Conservation (phyloP, 177 flowering plant genomes). For the Tripterygium wilfordii region DNA sequence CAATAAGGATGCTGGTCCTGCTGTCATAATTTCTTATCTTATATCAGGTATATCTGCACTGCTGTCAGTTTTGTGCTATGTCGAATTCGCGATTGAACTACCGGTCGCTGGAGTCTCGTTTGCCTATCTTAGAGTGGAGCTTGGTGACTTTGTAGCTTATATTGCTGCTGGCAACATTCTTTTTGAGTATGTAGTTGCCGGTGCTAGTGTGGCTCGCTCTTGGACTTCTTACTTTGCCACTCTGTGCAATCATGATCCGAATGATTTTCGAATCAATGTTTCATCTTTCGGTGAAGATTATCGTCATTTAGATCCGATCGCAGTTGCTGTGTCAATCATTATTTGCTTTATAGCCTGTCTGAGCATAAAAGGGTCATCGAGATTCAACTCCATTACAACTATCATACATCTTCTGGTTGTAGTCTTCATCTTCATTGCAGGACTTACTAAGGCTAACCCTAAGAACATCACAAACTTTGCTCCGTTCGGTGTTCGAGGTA, state of each 20-base stretch:
- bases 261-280: slow-evolving; percentile 29
- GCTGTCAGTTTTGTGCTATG: slow-evolving; percentile 56
- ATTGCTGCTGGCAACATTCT: slow-evolving; percentile 71
- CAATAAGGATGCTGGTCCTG: slow-evolving; percentile 33
- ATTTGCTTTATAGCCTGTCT: slow-evolving; percentile 28
- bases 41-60: slow-evolving; percentile 47
- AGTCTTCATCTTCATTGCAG: slow-evolving; percentile 44
- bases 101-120: slow-evolving; percentile 55
- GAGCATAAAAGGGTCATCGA: slow-evolving; percentile 47
- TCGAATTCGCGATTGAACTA: slow-evolving; percentile 53
- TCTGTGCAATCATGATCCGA: slow-evolving; percentile 28
- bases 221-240: slow-evolving; percentile 75
- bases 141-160: slow-evolving; percentile 67
- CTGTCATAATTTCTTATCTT: slow-evolving; percentile 40
- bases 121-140: slow-evolving; percentile 44
- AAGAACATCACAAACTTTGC: slow-evolving; percentile 22
- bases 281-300: slow-evolving; percentile 15
- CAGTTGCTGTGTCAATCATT: slow-evolving; percentile 21
- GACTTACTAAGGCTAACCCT: slow-evolving; percentile 35
- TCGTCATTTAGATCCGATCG: slow-evolving; percentile 44
- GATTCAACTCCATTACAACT: slow-evolving; percentile 39
- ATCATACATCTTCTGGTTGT: slow-evolving; percentile 31
- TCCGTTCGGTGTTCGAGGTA: slow-evolving; percentile 27
- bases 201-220: slow-evolving; percentile 59
- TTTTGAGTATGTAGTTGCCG: slow-evolving; percentile 45